These are phyloP conservation scores for Avicennia marina DNA, from an alignment of 257 asterid genomes.

Conservation along the genomic window DNA sequence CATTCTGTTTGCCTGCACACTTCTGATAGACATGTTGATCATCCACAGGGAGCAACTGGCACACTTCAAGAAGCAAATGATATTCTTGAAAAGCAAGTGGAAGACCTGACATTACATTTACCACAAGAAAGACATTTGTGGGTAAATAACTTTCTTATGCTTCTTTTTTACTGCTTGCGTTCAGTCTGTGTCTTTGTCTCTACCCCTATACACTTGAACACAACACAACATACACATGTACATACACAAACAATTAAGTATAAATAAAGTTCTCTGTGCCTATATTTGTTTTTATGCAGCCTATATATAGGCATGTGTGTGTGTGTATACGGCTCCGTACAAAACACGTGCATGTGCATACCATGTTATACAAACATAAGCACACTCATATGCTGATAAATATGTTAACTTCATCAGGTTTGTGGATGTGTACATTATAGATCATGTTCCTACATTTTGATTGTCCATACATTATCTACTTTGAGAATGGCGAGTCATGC, in stretches of 20 bases:
- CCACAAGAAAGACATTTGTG: constrained; percentile 69
- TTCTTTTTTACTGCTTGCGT: background rate
- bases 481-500: background rate
- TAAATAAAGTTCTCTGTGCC: no score
- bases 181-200: no score
- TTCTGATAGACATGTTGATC: constrained; percentile 14
- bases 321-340: no score
- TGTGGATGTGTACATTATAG: background rate
- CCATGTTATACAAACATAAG: no score
- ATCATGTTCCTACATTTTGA: background rate
- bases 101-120: constrained; percentile 64
- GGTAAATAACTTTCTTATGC: constrained; percentile 43
- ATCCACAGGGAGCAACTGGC: constrained; percentile 65
- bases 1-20: constrained; percentile 8
- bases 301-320: no score
- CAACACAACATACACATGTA: no score
- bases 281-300: no score
- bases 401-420: background rate
- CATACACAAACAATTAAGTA: no score
- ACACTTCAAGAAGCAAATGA: constrained; percentile 80
- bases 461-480: background rate
- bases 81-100: constrained; percentile 80
- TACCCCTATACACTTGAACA: no score
- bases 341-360: no score
- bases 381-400: background rate